These are phyloP conservation scores for Sporothrix sp. DNA, from an alignment of 2,329 filamentous ascomycete species.

Conservation along the genomic window DNA sequence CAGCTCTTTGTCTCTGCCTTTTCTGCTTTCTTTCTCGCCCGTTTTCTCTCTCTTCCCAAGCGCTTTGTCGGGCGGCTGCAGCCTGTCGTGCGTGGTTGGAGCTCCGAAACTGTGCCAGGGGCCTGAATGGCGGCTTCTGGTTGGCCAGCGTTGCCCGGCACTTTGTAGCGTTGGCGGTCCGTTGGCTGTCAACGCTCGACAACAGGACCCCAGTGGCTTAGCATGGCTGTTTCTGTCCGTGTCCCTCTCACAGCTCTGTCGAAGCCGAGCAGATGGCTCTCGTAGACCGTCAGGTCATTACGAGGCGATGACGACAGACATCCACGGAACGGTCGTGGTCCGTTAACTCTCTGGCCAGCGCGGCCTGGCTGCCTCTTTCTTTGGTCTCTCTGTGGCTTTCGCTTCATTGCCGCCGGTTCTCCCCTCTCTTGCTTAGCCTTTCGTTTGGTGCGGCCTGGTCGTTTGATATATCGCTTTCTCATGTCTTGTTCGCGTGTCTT, in stretches of 20 bases:
- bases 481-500: background rate
- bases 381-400: background rate
- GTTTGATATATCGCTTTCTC: background rate
- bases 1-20: background rate
- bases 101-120: background rate
- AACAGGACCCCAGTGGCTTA: background rate
- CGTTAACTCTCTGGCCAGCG: background rate
- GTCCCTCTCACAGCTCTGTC: background rate
- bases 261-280: no score
- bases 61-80: background rate
- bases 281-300: no score
- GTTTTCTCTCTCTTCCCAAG: background rate
- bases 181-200: conserved; percentile 4
- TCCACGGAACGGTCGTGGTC: conserved; percentile 1
- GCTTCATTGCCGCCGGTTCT: background rate
- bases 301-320: background rate
- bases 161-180: background rate
- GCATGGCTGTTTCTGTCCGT: background rate
- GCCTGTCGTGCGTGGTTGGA: no score
- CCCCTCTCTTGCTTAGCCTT: background rate
- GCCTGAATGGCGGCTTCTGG: background rate
- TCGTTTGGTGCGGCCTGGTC: background rate
- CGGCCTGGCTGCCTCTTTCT: conserved; percentile 2
- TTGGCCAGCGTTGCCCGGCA: background rate
- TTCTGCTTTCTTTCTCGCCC: background rate